Base-by-base conservation (phyloP, 768 basidiomycete genomes). In the Russula griseocarnosa region DNA sequence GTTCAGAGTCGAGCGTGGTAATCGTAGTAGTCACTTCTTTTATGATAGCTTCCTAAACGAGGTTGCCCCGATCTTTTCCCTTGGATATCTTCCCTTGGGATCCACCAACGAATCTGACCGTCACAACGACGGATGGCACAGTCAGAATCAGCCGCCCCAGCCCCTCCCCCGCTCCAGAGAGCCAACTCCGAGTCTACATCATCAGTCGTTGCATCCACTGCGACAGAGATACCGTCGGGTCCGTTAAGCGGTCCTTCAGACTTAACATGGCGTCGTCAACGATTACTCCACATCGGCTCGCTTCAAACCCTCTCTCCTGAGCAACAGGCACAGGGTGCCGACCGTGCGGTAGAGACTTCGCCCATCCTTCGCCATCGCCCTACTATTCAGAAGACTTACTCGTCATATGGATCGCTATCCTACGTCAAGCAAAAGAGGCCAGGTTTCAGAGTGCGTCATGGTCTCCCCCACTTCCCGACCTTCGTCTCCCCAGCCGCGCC, bases 211-310 rank as follows among this genome's bases (percentile, higher is more conserved):
- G 4, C 58, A 20, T 60, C 65, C 0, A n/a, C 13, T 13, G 18
- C 24, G 40, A 58, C 55, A 18, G 66, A 69, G 32, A 54, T 50
- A 16, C 75, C 74, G 1, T 67, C 72, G 4, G 78, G 76, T 28
- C 78, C 79, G 7, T 70, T 81, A 46, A 74, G 76, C 61, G 79
- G 79, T 0, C 85, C 87, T 0, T 82, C 85, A 3, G 75, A 81
- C 20, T 85, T 83, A 3, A 77, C 79, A 28, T 85, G 82, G 83
- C 80, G 86, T 58, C 79, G 87, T 28, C 76, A 84, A 64, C 80
- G 87, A 44, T 76, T 88, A 16, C 77, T 86, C 6, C 78, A 77
- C 40, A 83, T 88, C 38, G 84, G 85, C 20, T 67, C 60, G 16
- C 36, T 62, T 5, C 40, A 61, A 53, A 24, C 65, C 34, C 22